Evolutionary conservation across 2,329 filamentous ascomycete species (phyloP).

Genomic region (Diplocarpon mali): DNA sequence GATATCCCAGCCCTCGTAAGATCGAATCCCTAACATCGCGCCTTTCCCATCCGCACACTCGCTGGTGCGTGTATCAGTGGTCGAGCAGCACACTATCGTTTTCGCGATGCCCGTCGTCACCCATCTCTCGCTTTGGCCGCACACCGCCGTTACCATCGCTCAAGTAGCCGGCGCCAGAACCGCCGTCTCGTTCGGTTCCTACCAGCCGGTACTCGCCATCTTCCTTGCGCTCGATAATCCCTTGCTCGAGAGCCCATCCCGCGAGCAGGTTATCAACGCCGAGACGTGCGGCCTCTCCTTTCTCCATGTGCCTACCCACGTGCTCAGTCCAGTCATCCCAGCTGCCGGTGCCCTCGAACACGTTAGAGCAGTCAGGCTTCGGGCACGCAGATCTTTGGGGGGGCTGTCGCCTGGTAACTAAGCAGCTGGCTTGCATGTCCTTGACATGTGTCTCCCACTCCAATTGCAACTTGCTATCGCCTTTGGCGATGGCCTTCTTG

Average conservation of each 20-base stretch:
- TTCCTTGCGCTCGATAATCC: constrained; percentile 47
- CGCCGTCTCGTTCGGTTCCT: constrained; percentile 31
- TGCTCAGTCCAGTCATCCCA: constrained; percentile 95
- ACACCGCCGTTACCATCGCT: constrained; percentile 24
- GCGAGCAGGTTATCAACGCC: constrained; percentile 47
- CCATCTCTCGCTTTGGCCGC: constrained; percentile 17
- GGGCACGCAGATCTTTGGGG: constrained; percentile 64
- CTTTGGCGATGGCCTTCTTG: constrained; percentile 44
- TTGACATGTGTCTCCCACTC: constrained; percentile 57
- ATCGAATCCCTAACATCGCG: too few relatives aligned
- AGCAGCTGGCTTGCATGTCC: constrained; percentile 64
- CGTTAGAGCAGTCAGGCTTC: constrained; percentile 56
- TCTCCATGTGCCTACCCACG: constrained; percentile 81
- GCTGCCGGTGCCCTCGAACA: constrained; percentile 59
- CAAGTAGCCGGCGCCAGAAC: constrained; percentile 23
- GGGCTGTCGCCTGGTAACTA: constrained; percentile 55
- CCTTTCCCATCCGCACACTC: not conserved
- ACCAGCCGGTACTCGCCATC: constrained; percentile 47
- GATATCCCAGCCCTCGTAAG: too few relatives aligned
- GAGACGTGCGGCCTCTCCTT: constrained; percentile 46
- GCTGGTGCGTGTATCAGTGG: constrained; percentile 9
- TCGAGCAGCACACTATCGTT: constrained; percentile 22
- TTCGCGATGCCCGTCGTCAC: constrained; percentile 16
- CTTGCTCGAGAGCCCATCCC: constrained; percentile 51
- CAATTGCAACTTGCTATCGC: constrained; percentile 45